These are phyloP conservation scores for Paramecium primaurelia DNA, from an alignment of 73 alveolate genomes.

Conservation along the genomic window DNA sequence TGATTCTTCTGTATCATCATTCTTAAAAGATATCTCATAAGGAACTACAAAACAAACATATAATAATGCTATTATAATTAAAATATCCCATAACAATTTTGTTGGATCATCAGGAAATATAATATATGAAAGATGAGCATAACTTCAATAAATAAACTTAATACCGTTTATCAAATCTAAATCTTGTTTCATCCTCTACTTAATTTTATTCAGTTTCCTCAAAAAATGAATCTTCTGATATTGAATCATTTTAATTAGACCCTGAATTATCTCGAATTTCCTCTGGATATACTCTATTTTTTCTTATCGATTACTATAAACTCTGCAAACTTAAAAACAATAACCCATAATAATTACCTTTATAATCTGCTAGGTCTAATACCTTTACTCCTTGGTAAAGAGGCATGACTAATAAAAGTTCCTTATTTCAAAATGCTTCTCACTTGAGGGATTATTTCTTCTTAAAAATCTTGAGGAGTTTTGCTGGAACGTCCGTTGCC, in stretches of 20 bases:
- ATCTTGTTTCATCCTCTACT: not conserved
- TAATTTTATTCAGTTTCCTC: not conserved
- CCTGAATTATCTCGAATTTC: not conserved
- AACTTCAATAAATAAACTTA: not conserved
- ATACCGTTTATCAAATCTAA: constrained; percentile 28
- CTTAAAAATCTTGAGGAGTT: not conserved
- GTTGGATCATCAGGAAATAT: constrained; percentile 29
- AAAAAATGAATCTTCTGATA: not conserved
- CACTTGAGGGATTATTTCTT: not conserved
- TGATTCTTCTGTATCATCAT: not conserved
- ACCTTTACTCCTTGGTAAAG: not conserved
- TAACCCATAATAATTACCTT: not conserved
- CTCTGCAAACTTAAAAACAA: not conserved
- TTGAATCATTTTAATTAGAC: not conserved
- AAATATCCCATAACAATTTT: constrained; percentile 22
- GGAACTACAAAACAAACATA: constrained; percentile 3
- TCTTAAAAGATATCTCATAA: constrained; percentile 1
- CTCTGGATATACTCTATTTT: not conserved
- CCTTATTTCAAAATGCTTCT: not conserved
- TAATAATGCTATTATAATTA: not conserved
- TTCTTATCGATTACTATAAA: not conserved
- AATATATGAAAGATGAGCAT: not conserved
- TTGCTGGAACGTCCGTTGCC: not conserved
- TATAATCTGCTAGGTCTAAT: not conserved
- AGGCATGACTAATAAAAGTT: not conserved